These are phyloP conservation scores for Juglanconis sp. DNA, from an alignment of 2,329 filamentous ascomycete species.

Conservation along the genomic window DNA sequence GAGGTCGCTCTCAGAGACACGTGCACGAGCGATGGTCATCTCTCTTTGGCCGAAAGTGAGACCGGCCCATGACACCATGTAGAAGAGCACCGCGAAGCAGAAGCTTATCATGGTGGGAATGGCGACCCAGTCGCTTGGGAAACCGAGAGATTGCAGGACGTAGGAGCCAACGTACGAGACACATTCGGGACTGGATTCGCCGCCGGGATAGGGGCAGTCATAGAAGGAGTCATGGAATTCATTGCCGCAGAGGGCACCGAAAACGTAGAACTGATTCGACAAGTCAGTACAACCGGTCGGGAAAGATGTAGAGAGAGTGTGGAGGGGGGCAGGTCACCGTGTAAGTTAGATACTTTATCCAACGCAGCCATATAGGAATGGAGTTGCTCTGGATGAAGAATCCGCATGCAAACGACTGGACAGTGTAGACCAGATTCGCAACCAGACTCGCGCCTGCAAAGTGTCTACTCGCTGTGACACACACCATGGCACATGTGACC, in stretches of 20 bases:
- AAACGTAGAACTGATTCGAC: slow-evolving; percentile 59
- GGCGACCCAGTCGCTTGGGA: slow-evolving; percentile 65
- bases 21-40: slow-evolving; percentile 65
- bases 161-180: slow-evolving; percentile 66
- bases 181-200: slow-evolving; percentile 62
- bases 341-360: slow-evolving; percentile 68
- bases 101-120: slow-evolving; percentile 62
- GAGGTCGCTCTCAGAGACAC: slow-evolving; percentile 56
- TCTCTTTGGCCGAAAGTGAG: slow-evolving; percentile 64
- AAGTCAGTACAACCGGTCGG: slow-evolving; percentile 18
- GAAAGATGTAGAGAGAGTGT: no score
- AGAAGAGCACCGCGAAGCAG: slow-evolving; percentile 62
- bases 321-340: slow-evolving; percentile 36
- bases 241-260: slow-evolving; percentile 68
- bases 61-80: slow-evolving; percentile 56
- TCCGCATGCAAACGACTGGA: slow-evolving; percentile 72
- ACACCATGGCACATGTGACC: slow-evolving; percentile 67
- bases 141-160: slow-evolving; percentile 66
- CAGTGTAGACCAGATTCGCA: slow-evolving; percentile 68
- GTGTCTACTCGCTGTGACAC: slow-evolving; percentile 61
- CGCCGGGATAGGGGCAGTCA: slow-evolving; percentile 63
- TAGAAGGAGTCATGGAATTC: slow-evolving; percentile 73
- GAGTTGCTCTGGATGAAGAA: slow-evolving; percentile 73
- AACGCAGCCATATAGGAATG: slow-evolving; percentile 74
- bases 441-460: slow-evolving; percentile 71